Evolutionary conservation across 2,329 filamentous ascomycete genomes (phyloP), one percentile per base, ranked within the genome.

Genomic region (Colletotrichum cereale): DNA sequence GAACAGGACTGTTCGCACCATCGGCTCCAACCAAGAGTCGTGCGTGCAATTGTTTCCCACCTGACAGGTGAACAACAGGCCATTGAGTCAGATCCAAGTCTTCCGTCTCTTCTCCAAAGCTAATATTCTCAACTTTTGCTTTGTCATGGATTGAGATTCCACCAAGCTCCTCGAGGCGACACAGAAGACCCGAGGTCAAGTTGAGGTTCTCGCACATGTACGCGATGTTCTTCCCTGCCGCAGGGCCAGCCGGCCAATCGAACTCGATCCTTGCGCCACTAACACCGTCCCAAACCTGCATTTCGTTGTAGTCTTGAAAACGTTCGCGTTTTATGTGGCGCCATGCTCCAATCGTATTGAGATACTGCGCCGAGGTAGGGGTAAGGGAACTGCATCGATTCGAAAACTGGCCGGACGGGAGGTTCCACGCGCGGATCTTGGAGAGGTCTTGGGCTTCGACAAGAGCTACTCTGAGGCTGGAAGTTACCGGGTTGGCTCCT

Each of bases 271-370:
- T 90, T 44, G 95, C 93, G 71, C 91, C 95, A 50, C 93, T 93
- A 67, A 97, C 90, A 73, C 96, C 97, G 80, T 99, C 96, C 96
- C 97, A 99, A 40, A 98, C 96, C 80, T 97, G 93, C 96, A 99
- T 99, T 77, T 96, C 93, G 71, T 97, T 91, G 81, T 98, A 99
- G 0, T 91, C 88, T 83, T 98, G 95, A 42, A 96, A 89, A 40
- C 96, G 90, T 7, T 89, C 85, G 52, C 86, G 84, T 75, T 93
- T 88, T 72, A 98, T 85, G 78, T 97, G 90, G 8, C 86, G 79
- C 96, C 96, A 98, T 61, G 92, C 95, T 44, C 96, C 96, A 72
- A 97, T 96, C 5, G 88, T 85, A 78, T 93, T 87, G 74, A 98
- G 87, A 78, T 96, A 98, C 4, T 86, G 87, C n/a, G 94, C 92